Conservation (phyloP, 768 basidiomycete genomes). For the Tylopilus vinaceipallidus region DNA sequence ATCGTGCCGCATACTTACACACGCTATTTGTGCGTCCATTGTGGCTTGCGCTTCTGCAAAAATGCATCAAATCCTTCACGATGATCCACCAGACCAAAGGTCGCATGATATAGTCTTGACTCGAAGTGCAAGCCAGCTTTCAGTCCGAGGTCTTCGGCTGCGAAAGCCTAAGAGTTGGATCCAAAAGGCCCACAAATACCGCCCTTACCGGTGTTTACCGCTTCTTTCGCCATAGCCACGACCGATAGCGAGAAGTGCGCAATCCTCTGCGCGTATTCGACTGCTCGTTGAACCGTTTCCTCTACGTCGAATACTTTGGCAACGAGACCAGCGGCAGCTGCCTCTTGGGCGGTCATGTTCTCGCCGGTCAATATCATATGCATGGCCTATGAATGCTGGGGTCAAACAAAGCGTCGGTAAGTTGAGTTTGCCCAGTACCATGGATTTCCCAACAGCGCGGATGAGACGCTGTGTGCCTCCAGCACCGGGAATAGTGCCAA, state of each 20-base stretch:
- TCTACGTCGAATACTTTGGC: constrained; percentile 40
- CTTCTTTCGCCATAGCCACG: constrained; percentile 46
- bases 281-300: constrained; percentile 42
- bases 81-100: constrained; percentile 50
- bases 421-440: constrained; percentile 14
- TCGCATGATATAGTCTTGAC: constrained; percentile 46
- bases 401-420: background rate
- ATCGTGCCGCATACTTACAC: background rate
- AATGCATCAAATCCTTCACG: constrained; percentile 50
- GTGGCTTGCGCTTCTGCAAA: constrained; percentile 42
- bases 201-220: constrained; percentile 42
- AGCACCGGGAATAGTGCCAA: constrained; percentile 91
- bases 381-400: constrained; percentile 40
- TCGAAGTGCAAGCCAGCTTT: constrained; percentile 46
- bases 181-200: background rate
- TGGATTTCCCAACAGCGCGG: constrained; percentile 79
- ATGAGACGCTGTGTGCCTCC: constrained; percentile 93
- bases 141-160: constrained; percentile 48
- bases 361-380: constrained; percentile 54
- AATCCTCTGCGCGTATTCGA: constrained; percentile 37
- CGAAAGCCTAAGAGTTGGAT: background rate
- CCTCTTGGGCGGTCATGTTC: constrained; percentile 44
- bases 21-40: constrained; percentile 41
- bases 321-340: constrained; percentile 47
- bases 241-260: constrained; percentile 34